Evolutionary conservation across 768 basidiomycete genomes (phyloP).

Genomic region (Pulveroboletus ravenelii): DNA sequence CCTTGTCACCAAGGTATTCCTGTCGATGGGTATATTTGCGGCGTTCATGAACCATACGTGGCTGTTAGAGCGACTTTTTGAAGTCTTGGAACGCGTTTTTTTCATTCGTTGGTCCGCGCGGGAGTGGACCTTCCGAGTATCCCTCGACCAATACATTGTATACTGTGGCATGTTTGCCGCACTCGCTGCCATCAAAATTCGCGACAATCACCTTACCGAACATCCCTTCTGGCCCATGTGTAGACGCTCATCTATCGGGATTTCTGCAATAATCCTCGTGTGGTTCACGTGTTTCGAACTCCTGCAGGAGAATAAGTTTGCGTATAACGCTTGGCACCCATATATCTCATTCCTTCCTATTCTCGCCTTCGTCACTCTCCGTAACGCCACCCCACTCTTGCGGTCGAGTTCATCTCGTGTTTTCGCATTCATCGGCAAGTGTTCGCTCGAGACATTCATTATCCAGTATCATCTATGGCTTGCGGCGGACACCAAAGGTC

Average conservation of each 20-base stretch:
- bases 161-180: conserved; percentile 83
- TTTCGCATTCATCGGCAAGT: conserved; percentile 80
- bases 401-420: conserved; percentile 63
- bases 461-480: conserved; percentile 88
- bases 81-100: conserved; percentile 57
- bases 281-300: conserved; percentile 89
- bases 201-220: conserved; percentile 67
- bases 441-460: conserved; percentile 89
- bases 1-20: conserved; percentile 63
- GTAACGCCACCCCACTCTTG: conserved; percentile 68
- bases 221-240: conserved; percentile 59
- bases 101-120: conserved; percentile 77
- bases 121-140: conserved; percentile 88
- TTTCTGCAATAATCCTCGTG: conserved; percentile 49
- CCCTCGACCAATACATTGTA: conserved; percentile 84
- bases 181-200: conserved; percentile 66
- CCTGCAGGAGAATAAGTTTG: conserved; percentile 69
- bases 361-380: conserved; percentile 64
- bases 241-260: conserved; percentile 44
- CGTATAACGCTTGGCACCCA: conserved; percentile 83
- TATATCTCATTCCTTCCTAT: conserved; percentile 81
- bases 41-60: conserved; percentile 60
- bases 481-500: conserved; percentile 76
- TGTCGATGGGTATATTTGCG: conserved; percentile 61
- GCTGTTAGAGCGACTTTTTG: conserved; percentile 63